Conservation (phyloP, 169 alveolate genomes). For the Amoebophrya sp. region DNA sequence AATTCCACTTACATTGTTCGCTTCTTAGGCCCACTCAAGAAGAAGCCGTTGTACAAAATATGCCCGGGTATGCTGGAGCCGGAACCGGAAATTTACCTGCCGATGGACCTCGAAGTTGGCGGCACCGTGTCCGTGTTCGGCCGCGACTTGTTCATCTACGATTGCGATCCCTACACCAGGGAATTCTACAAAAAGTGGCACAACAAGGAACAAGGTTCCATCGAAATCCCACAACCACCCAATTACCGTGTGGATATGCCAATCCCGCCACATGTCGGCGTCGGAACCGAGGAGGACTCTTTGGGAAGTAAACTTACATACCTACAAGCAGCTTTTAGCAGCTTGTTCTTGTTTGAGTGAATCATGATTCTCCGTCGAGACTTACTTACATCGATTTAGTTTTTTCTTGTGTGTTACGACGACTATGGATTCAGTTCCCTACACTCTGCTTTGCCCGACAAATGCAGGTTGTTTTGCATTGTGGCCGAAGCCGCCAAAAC, state of each 20-base stretch:
- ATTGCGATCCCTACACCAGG: slow-evolving; percentile 68
- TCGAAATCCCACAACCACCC: slow-evolving; percentile 35
- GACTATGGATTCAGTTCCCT: too few species aligned
- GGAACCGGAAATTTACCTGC: slow-evolving; percentile 47
- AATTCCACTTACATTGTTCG: too few species aligned
- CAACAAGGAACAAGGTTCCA: slow-evolving; percentile 40
- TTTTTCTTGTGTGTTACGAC: too few species aligned
- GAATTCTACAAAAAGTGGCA: slow-evolving; percentile 61
- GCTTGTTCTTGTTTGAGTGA: slow-evolving; percentile 7
- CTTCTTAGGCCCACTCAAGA: slow-evolving; percentile 26
- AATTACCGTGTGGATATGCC: slow-evolving; percentile 59
- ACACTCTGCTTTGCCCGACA: too few species aligned
- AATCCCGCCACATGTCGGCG: slow-evolving; percentile 73
- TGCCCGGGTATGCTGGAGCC: not conserved
- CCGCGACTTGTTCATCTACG: slow-evolving; percentile 57
- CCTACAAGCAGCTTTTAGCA: too few species aligned
- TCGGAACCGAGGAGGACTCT: slow-evolving; percentile 73
- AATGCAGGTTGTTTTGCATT: slow-evolving; percentile 42
- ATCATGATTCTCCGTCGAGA: not conserved
- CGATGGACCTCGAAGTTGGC: slow-evolving; percentile 65
- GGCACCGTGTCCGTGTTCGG: slow-evolving; percentile 59
- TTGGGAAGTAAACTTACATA: slow-evolving; percentile 68
- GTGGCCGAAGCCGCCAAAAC: slow-evolving; percentile 66
- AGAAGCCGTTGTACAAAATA: not conserved
- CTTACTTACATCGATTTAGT: too few species aligned